A percentile compares a stretch with the other conserved stretches of the same genome.
These are phyloP conservation scores for Lactifluus pinguis DNA, from an alignment of 768 basidiomycete genomes.

Conservation along the genomic window DNA sequence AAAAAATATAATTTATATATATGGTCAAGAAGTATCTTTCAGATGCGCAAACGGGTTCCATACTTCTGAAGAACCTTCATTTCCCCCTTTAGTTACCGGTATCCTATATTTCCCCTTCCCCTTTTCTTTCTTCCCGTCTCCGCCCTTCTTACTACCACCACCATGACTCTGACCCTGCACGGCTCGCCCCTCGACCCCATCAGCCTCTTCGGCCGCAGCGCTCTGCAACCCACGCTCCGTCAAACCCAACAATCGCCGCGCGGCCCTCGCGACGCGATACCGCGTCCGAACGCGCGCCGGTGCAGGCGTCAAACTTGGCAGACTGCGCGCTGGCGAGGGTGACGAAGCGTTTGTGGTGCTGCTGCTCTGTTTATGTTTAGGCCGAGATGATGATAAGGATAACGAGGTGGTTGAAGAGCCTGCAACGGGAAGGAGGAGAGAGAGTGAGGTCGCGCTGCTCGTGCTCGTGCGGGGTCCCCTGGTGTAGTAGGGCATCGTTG, in stretches of 20 bases:
- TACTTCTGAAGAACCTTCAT: neutral
- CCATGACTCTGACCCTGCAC: neutral
- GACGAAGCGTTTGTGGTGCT: neutral
- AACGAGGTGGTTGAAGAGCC: neutral
- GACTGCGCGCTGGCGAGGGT: conserved; percentile 12
- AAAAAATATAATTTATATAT: neutral
- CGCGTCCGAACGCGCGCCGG: conserved; percentile 24
- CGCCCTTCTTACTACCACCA: conserved; percentile 1
- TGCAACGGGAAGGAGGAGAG: neutral
- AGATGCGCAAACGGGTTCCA: conserved; percentile 12
- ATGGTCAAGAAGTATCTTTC: neutral
- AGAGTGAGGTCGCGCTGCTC: conserved; percentile 7
- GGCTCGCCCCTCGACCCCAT: conserved; percentile 3
- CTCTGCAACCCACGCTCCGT: conserved; percentile 22
- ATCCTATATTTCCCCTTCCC: too few species aligned
- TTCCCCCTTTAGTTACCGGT: too few species aligned
- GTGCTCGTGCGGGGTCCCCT: neutral
- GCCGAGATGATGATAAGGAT: neutral
- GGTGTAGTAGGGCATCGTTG: conserved; percentile 4
- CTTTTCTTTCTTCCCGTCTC: neutral
- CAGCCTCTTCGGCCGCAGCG: conserved; percentile 21
- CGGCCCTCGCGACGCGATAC: conserved; percentile 24
- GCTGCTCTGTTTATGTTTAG: too few species aligned
- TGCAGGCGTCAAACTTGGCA: conserved; percentile 16
- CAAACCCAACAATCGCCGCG: conserved; percentile 21